Percentiles rank a stretch among this genome's conserved stretches.
Conservation (phyloP, 768 basidiomycete species). For the Podaxis pistillaris region DNA sequence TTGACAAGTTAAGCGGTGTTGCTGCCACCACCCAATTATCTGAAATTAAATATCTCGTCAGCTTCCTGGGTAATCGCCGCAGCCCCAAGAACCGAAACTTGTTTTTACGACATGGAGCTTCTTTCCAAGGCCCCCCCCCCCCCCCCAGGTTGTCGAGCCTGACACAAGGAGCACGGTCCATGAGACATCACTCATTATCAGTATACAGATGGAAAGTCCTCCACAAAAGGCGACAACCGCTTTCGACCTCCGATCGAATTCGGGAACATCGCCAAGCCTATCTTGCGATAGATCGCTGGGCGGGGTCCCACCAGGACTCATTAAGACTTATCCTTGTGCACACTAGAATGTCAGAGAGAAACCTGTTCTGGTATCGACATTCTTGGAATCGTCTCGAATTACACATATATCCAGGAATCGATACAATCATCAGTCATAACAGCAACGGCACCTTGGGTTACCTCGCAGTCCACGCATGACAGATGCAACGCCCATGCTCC, state of each 20-base stretch:
- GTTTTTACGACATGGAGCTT: background rate
- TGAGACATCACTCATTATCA: background rate
- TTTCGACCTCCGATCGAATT: background rate
- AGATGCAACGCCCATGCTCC: background rate
- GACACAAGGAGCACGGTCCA: background rate
- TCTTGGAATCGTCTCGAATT: background rate
- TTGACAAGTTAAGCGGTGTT: constrained; percentile 6
- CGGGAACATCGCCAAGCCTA: background rate
- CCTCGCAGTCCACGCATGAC: too few species aligned
- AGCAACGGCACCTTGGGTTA: background rate
- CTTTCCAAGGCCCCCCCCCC: background rate
- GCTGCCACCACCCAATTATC: background rate
- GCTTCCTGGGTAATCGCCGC: background rate
- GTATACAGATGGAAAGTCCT: background rate
- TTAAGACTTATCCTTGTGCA: background rate
- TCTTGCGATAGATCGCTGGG: background rate
- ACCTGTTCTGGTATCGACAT: background rate
- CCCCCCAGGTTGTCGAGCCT: background rate
- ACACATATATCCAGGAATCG: background rate
- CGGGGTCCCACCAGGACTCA: background rate
- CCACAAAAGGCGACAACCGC: background rate
- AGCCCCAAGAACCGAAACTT: background rate
- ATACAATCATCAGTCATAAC: background rate
- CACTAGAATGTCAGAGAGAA: background rate
- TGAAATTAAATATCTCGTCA: too few species aligned